Conservation (phyloP, 1,139 yeast species). For the Trichomonascaceae sp. region DNA sequence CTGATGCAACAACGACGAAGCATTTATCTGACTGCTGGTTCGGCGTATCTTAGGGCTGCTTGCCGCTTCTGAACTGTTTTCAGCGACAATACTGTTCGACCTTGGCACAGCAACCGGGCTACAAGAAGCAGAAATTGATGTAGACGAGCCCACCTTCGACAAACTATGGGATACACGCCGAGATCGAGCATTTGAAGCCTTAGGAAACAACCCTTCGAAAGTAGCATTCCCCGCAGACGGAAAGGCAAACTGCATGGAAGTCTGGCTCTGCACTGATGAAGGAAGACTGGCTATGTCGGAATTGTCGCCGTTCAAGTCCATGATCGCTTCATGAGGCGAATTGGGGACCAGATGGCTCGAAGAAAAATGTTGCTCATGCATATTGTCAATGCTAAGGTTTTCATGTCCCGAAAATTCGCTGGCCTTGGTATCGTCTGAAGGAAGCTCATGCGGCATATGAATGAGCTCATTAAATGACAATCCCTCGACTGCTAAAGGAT, state of each 20-base stretch:
- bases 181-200: neutral
- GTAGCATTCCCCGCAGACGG: neutral
- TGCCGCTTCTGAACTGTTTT: neutral
- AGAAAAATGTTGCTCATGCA: neutral
- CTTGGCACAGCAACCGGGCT: neutral
- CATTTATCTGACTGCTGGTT: conserved; percentile 23
- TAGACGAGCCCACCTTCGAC: neutral
- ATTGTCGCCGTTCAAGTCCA: neutral
- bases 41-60: conserved; percentile 24
- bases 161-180: neutral
- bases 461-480: conserved; percentile 17
- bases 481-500: conserved; percentile 31
- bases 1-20: conserved; percentile 16
- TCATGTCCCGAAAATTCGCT: neutral
- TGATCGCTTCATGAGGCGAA: neutral
- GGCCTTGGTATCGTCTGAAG: neutral
- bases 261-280: conserved; percentile 1
- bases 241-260: neutral
- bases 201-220: neutral
- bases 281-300: neutral
- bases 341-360: neutral
- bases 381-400: neutral
- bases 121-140: neutral
- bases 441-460: conserved; percentile 4
- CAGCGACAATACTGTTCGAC: neutral